A percentile compares a stretch with the other conserved stretches of the same genome.
Conservation (phyloP, 768 basidiomycete genomes). For the Hemileccinum rubropunctum region DNA sequence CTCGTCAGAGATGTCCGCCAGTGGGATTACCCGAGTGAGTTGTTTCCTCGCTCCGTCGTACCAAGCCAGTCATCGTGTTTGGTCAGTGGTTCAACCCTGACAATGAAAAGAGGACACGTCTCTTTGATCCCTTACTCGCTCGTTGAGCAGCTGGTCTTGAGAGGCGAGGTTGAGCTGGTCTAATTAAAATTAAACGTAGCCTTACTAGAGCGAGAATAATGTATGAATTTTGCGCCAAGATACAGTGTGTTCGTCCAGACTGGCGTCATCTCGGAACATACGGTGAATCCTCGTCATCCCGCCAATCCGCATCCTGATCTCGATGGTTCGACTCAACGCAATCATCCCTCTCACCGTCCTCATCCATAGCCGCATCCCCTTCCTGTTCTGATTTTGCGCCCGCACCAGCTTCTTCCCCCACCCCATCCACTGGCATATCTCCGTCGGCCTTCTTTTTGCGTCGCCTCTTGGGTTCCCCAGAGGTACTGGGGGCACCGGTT, state of each 20-base stretch:
- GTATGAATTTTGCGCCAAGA: conserved; percentile 12
- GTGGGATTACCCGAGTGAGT: conserved; percentile 69
- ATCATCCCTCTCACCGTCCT: conserved; percentile 44
- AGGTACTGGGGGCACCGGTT: conserved; percentile 35
- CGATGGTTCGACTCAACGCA: conserved; percentile 37
- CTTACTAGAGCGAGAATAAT: conserved; percentile 8
- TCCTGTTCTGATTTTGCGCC: conserved; percentile 39
- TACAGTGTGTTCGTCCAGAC: conserved; percentile 1
- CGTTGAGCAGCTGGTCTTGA: conserved; percentile 67
- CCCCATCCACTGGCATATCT: conserved; percentile 33
- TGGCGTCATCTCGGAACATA: conserved; percentile 37
- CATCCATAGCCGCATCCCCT: conserved; percentile 35
- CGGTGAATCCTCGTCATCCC: conserved; percentile 40
- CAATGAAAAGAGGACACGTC: conserved; percentile 79
- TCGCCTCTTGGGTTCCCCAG: conserved; percentile 44
- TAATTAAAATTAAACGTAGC: conserved; percentile 35
- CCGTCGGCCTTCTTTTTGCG: conserved; percentile 46
- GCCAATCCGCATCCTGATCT: conserved; percentile 45
- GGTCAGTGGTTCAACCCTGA: conserved; percentile 63
- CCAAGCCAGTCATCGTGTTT: not conserved
- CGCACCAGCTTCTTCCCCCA: conserved; percentile 34
- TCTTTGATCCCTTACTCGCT: conserved; percentile 74
- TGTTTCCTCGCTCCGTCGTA: not conserved
- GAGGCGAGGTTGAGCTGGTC: conserved; percentile 76
- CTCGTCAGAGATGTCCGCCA: conserved; percentile 65